Conservation (phyloP, 352 stramenopile genomes). For the Globisporangium paroecandrum region DNA sequence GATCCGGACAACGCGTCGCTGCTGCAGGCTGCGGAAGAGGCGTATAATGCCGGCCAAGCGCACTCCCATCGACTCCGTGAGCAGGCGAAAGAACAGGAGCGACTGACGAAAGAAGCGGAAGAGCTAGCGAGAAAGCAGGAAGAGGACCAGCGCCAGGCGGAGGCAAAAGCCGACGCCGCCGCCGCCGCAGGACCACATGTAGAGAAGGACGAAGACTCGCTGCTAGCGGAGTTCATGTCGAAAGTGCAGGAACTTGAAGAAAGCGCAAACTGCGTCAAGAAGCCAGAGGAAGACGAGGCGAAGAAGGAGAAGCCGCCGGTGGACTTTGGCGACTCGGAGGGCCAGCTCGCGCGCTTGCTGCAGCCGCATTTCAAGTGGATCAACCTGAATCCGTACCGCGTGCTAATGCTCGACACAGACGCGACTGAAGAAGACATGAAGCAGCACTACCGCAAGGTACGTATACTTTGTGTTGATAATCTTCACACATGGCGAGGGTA, state of each 20-base stretch:
- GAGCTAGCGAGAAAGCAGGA: slow-evolving; percentile 24
- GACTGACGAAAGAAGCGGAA: slow-evolving; percentile 33
- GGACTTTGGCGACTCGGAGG: slow-evolving; percentile 69
- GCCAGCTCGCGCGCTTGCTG: slow-evolving; percentile 57
- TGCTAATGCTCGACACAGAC: slow-evolving; percentile 85
- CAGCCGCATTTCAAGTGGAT: slow-evolving; percentile 83
- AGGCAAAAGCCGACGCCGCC: slow-evolving; percentile 19
- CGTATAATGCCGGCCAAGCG: slow-evolving; percentile 62
- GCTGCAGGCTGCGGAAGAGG: slow-evolving; percentile 62
- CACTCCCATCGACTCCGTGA: slow-evolving; percentile 61
- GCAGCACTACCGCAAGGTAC: slow-evolving; percentile 87
- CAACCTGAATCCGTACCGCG: slow-evolving; percentile 87
- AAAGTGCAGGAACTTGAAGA: slow-evolving; percentile 84
- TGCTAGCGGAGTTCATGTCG: slow-evolving; percentile 80
- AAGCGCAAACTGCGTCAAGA: slow-evolving; percentile 73
- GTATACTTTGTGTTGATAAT: neutral
- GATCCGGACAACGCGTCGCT: slow-evolving; percentile 76
- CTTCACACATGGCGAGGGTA: too few relatives aligned
- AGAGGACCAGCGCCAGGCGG: slow-evolving; percentile 17
- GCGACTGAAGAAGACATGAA: slow-evolving; percentile 89
- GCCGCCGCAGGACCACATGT: slow-evolving; percentile 12
- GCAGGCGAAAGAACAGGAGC: slow-evolving; percentile 42
- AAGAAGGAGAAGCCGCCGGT: slow-evolving; percentile 51
- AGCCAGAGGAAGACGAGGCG: slow-evolving; percentile 28
- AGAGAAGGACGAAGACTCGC: slow-evolving; percentile 42